Percentiles rank a stretch among this genome's conserved stretches.
Evolutionary conservation across 768 basidiomycete genomes (phyloP).

Genomic region (Tricholomella constricta): DNA sequence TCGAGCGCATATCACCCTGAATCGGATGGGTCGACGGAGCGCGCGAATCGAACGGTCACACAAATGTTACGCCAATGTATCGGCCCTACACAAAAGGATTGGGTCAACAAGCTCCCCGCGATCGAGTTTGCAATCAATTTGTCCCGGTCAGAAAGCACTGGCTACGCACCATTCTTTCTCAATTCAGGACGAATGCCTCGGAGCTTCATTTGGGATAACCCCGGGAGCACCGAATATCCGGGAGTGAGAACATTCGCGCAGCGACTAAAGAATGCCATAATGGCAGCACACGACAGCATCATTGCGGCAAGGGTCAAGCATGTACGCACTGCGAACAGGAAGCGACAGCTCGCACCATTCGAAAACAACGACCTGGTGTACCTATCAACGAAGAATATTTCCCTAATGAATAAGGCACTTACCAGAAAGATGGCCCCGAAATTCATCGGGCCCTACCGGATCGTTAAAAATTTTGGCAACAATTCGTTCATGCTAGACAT

Average conservation of each 20-base stretch:
- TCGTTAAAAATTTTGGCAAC: background rate
- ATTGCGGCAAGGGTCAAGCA: conserved; percentile 7
- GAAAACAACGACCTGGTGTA: conserved; percentile 6
- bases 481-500: background rate
- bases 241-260: conserved; percentile 4
- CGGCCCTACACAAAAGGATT: conserved; percentile 9
- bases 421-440: conserved; percentile 7
- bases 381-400: background rate
- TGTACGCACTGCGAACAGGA: background rate
- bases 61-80: conserved; percentile 16
- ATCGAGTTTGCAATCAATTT: too few species aligned
- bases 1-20: conserved; percentile 15
- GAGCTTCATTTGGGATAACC: conserved; percentile 8
- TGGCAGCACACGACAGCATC: conserved; percentile 9
- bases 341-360: conserved; percentile 2
- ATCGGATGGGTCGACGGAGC: too few species aligned
- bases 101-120: conserved; percentile 1
- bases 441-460: conserved; percentile 11
- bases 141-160: background rate
- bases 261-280: background rate
- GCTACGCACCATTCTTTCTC: background rate
- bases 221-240: background rate
- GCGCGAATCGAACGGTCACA: background rate
- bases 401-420: conserved; percentile 2
- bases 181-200: conserved; percentile 4